Base-by-base conservation (phyloP, 768 basidiomycete species). In the Megacollybia marginata region DNA sequence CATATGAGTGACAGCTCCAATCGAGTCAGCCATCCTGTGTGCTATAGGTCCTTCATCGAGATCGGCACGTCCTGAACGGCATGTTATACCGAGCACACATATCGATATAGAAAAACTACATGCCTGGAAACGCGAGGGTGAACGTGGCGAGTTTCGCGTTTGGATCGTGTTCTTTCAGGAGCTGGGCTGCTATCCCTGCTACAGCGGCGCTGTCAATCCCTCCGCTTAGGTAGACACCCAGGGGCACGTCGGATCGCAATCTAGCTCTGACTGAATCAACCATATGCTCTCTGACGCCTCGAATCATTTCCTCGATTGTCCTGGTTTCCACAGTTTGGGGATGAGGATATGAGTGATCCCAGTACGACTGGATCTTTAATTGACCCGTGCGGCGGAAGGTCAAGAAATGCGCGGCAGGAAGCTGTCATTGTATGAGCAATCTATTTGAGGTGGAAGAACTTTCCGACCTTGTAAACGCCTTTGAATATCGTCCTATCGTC, bases 131-230 rank as follows among this genome's bases (percentile, higher is more conserved):
- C 18, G 51, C 48, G 19, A 54, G 13, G 3, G 55, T 56, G 50
- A 52, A 54, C 1, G 53, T 18, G 6, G 53, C 48, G 12, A 56
- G 7, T n/a, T 35, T 54, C 1, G 55, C 53, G 36, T 52, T 19
- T 0, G 55, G 48, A 42, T 55, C 44, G 16, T 48, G 44, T n/a
- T 57, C 46, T 12, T 38, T 23, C 1, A 57, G 33, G 10, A 57
- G 43, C 38, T 54, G 28, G 15, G 47, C 44, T 9, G 53, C 54
- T 20, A 54, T 57, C 1, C 55, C 55, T 18, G 53, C 53, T 9
- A 57, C 48, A 1, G 49, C 43, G 8, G 56, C 50, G 40, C 54
- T 55, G 20, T 57, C 56, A 33, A 57, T 55, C 12, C 56, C 56
- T 10, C 56, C 56, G 35, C 56, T 57, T 33, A 58, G 52, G 31